Percentiles rank a stretch among this genome's conserved stretches.
Evolutionary conservation across 75 land plant species (phyloP).

Genomic region (Gnetum montanum): DNA sequence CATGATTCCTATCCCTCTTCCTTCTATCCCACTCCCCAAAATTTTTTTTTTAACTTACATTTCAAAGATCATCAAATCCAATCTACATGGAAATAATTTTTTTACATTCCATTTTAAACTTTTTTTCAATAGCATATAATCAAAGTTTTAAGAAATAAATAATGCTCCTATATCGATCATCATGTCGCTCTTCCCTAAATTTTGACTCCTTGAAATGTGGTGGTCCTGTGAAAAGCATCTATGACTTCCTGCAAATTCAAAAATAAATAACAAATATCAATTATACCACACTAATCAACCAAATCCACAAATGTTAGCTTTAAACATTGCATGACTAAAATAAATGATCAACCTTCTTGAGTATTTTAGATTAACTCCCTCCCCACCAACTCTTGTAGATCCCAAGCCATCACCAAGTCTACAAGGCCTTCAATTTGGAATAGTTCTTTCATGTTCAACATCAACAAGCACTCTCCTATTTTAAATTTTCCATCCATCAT

Average conservation of each 20-base stretch:
- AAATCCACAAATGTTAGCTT: too few relatives aligned
- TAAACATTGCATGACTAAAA: too few relatives aligned
- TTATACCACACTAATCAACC: neutral
- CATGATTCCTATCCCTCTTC: slow-evolving; percentile 25
- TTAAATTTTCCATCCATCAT: slow-evolving; percentile 94
- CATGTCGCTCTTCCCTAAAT: slow-evolving; percentile 53
- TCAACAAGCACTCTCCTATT: slow-evolving; percentile 92
- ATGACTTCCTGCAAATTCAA: slow-evolving; percentile 43
- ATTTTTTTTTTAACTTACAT: slow-evolving; percentile 21
- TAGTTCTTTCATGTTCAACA: slow-evolving; percentile 98
- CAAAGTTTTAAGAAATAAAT: neutral
- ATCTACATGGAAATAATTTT: slow-evolving; percentile 25
- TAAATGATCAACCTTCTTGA: slow-evolving; percentile 61
- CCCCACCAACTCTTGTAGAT: slow-evolving; percentile 90
- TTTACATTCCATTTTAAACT: slow-evolving; percentile 26
- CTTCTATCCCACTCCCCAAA: slow-evolving; percentile 49
- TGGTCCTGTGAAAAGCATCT: slow-evolving; percentile 33
- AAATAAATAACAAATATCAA: neutral
- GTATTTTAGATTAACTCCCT: slow-evolving; percentile 81
- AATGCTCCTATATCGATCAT: slow-evolving; percentile 38
- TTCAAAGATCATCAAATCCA: slow-evolving; percentile 25
- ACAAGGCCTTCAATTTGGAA: slow-evolving; percentile 96
- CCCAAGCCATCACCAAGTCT: slow-evolving; percentile 98
- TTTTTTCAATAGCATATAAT: slow-evolving; percentile 14
- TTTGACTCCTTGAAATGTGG: slow-evolving; percentile 72